These are phyloP conservation scores for Pholiota adiposa DNA, from an alignment of 1,284 basidiomycete genomes.

Conservation along the genomic window DNA sequence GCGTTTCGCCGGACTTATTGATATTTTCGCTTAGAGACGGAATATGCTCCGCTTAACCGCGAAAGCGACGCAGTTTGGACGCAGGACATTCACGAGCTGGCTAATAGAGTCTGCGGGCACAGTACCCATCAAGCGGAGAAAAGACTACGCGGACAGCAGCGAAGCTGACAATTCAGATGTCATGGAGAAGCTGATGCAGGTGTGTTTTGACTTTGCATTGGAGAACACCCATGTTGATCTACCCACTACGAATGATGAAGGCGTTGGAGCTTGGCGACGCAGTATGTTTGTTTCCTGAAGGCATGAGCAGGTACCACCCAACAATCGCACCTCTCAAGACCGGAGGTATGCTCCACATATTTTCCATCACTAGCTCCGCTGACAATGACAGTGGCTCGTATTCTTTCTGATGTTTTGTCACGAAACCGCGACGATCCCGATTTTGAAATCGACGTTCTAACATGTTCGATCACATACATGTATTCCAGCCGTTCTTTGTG, in stretches of 20 bases:
- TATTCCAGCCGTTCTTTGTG: slow-evolving; percentile 28
- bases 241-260: slow-evolving; percentile 36
- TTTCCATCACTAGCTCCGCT: not conserved
- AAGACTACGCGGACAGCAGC: slow-evolving; percentile 60
- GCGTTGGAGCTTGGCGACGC: slow-evolving; percentile 80
- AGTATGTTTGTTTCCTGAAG: slow-evolving; percentile 83
- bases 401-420: slow-evolving; percentile 80
- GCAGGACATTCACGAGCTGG: slow-evolving; percentile 84
- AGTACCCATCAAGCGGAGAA: slow-evolving; percentile 77
- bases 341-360: slow-evolving; percentile 55
- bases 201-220: slow-evolving; percentile 29
- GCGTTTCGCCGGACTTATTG: not conserved
- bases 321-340: slow-evolving; percentile 84
- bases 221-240: not conserved
- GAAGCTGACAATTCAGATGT: slow-evolving; percentile 67
- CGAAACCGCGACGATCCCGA: slow-evolving; percentile 66
- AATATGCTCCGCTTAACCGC: slow-evolving; percentile 83
- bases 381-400: slow-evolving; percentile 63
- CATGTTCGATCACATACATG: slow-evolving; percentile 87
- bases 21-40: slow-evolving; percentile 50
- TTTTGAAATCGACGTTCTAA: slow-evolving; percentile 74
- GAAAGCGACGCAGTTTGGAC: slow-evolving; percentile 84
- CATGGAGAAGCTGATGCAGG: slow-evolving; percentile 72
- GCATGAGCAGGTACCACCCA: slow-evolving; percentile 82
- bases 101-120: slow-evolving; percentile 86